Percentiles rank a stretch among this genome's conserved stretches.
Conservation (phyloP, 2,329 filamentous ascomycete species). For the Clathrospora elynae region DNA sequence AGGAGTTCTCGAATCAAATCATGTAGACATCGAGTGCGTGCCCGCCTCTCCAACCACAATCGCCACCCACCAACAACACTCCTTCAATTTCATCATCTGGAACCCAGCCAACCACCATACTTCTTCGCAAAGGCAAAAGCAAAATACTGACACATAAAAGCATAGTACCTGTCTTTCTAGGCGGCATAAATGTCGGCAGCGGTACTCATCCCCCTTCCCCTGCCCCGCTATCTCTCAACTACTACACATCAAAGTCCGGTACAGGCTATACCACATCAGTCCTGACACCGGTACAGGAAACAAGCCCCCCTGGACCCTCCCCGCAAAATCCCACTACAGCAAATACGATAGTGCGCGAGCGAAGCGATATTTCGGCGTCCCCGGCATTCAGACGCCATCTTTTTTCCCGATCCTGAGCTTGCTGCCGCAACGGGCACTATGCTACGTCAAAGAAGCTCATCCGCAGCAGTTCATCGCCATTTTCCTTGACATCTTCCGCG, state of each 20-base stretch:
- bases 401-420: conserved; percentile 63
- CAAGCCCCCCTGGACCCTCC: conserved; percentile 73
- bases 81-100: background rate
- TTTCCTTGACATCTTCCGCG: conserved; percentile 62
- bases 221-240: background rate
- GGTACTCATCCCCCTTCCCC: conserved; percentile 32
- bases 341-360: conserved; percentile 56
- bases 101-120: conserved; percentile 1
- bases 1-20: conserved; percentile 60
- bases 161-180: conserved; percentile 72
- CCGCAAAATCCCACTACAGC: conserved; percentile 68
- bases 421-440: conserved; percentile 68
- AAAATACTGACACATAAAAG: conserved; percentile 50
- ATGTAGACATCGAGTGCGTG: conserved; percentile 70
- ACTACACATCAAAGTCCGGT: background rate
- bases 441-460: conserved; percentile 67
- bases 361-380: conserved; percentile 57
- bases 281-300: conserved; percentile 61
- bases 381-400: conserved; percentile 50
- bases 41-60: background rate
- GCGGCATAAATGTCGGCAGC: conserved; percentile 52
- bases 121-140: conserved; percentile 1
- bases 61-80: too few species aligned
- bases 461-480: conserved; percentile 56
- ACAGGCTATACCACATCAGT: background rate